These are phyloP conservation scores for Colletotrichum lupini DNA, from an alignment of 2,329 filamentous ascomycete genomes.

Conservation along the genomic window DNA sequence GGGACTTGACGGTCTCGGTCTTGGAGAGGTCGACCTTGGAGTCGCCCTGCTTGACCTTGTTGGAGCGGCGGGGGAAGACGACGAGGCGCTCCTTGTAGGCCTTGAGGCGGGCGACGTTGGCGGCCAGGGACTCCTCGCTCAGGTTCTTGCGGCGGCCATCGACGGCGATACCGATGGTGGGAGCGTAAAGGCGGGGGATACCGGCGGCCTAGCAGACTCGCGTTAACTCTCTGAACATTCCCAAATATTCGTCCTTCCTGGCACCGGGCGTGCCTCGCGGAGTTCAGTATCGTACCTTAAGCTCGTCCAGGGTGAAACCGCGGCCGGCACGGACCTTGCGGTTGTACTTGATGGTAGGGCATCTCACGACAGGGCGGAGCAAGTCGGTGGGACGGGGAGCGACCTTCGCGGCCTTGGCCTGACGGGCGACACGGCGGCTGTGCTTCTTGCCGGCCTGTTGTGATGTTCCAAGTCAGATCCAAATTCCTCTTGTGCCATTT, in stretches of 20 bases:
- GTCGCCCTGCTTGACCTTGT: constrained; percentile 94
- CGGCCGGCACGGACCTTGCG: constrained; percentile 94
- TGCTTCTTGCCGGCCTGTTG: constrained; percentile 93
- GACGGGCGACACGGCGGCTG: constrained; percentile 89
- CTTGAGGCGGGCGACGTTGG: constrained; percentile 98
- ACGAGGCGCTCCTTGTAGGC: constrained; percentile 97
- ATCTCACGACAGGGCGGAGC: constrained; percentile 95
- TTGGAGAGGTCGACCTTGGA: constrained; percentile 83
- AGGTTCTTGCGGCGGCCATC: constrained; percentile 97
- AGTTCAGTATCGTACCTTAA: constrained; percentile 79
- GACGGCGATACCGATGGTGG: constrained; percentile 97
- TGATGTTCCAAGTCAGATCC: constrained; percentile 37
- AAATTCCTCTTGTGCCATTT: constrained; percentile 7
- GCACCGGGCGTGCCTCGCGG: neutral
- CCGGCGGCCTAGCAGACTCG: constrained; percentile 78
- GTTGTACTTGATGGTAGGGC: constrained; percentile 99
- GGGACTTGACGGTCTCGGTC: constrained; percentile 68
- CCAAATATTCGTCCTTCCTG: neutral
- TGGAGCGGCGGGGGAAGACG: constrained; percentile 95
- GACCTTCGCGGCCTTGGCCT: constrained; percentile 93
- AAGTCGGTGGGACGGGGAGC: constrained; percentile 98
- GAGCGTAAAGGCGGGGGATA: constrained; percentile 92
- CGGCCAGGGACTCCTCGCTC: constrained; percentile 91
- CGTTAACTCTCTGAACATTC: constrained; percentile 10
- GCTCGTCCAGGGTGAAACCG: constrained; percentile 96